Evolutionary conservation across 257 asterid species (phyloP).

Genomic region (Nicotiana undulata): DNA sequence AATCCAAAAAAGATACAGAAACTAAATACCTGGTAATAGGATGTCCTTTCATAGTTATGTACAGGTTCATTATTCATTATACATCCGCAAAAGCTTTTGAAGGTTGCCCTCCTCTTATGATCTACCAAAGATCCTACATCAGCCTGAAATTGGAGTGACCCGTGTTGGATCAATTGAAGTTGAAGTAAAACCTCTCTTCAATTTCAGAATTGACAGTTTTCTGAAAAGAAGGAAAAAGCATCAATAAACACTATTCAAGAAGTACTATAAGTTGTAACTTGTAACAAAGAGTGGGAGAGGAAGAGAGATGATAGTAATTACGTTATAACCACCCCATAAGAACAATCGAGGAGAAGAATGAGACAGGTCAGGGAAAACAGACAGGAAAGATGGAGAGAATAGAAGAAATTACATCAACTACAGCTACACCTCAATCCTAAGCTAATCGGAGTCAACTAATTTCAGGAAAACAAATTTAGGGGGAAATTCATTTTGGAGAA

Average conservation of each 20-base stretch:
- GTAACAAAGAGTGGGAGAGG: not conserved
- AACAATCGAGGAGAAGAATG: slow-evolving; percentile 26
- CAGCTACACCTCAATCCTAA: not conserved
- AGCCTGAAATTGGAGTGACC: slow-evolving; percentile 46
- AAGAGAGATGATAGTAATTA: not conserved
- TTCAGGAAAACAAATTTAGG: not conserved
- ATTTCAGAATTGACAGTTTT: slow-evolving; percentile 34
- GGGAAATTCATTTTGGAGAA: not conserved
- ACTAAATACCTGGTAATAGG: not conserved
- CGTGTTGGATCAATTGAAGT: slow-evolving; percentile 66
- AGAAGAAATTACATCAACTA: not conserved
- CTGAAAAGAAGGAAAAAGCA: slow-evolving; percentile 20
- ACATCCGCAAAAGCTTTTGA: not conserved
- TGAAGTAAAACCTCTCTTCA: slow-evolving; percentile 33
- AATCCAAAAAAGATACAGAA: not conserved
- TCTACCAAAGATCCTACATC: not conserved
- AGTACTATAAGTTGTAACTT: too few relatives aligned
- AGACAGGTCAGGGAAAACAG: slow-evolving; percentile 17
- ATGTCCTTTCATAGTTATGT: slow-evolving; percentile 1
- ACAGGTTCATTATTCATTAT: not conserved
- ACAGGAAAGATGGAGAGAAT: slow-evolving; percentile 13
- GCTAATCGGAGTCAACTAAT: not conserved
- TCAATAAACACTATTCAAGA: slow-evolving; percentile 19
- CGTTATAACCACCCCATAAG: slow-evolving; percentile 30
- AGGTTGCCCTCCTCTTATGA: not conserved